Percentiles rank a stretch among this genome's conserved stretches.
phyloP scores from a whole-genome alignment of 306 rosid species.

The Leucaena leucocephala region DNA sequence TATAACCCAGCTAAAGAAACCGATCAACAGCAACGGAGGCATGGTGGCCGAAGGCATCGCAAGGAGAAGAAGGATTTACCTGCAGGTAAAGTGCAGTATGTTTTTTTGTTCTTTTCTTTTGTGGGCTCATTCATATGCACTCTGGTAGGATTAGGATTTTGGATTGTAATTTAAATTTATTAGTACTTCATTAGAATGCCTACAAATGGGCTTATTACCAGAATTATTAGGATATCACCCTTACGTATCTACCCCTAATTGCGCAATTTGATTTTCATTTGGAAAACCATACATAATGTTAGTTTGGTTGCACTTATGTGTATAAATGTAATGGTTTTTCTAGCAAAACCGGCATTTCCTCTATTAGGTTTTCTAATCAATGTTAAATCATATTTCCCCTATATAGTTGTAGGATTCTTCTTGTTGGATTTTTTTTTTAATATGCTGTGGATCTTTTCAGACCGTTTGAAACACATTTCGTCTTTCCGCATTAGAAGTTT shows the following conservation, averaged over 20 bases:
- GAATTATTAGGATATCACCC: neutral
- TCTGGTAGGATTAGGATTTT: neutral
- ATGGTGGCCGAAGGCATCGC: slow-evolving; percentile 54
- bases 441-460: neutral
- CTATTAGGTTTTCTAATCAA: neutral
- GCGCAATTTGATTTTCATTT: neutral
- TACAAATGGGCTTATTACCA: neutral
- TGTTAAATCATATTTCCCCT: neutral
- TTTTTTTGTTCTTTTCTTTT: neutral
- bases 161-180: neutral
- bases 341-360: neutral
- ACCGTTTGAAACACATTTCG: neutral
- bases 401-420: neutral
- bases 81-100: slow-evolving; percentile 46
- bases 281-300: neutral
- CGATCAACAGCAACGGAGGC: slow-evolving; percentile 59
- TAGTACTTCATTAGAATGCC: neutral
- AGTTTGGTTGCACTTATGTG: neutral
- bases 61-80: slow-evolving; percentile 81
- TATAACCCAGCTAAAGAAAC: slow-evolving; percentile 44
- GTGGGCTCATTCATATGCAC: neutral
- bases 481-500: neutral
- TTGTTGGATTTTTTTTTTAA: neutral
- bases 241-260: neutral
- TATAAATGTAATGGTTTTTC: neutral